These are phyloP conservation scores for Tricholoma saponaceum DNA, from an alignment of 768 basidiomycete genomes.

Conservation along the genomic window DNA sequence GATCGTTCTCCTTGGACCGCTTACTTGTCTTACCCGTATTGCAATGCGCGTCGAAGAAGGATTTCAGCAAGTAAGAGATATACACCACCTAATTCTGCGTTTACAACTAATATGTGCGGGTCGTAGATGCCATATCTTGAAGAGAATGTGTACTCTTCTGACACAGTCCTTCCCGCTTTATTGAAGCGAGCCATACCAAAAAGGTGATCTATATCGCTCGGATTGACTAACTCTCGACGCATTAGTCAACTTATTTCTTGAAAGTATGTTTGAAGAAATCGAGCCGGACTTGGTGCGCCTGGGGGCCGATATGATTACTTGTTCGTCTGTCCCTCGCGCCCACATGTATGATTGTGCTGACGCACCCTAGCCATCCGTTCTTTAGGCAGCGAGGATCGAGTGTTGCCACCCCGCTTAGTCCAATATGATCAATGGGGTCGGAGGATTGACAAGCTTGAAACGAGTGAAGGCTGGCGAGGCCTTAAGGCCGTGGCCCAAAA, in stretches of 20 bases:
- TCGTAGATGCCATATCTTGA: constrained; percentile 50
- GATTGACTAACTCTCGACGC: not conserved
- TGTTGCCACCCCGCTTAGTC: constrained; percentile 46
- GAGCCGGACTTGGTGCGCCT: constrained; percentile 57
- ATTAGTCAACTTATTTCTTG: not conserved
- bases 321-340: constrained; percentile 27
- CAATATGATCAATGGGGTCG: constrained; percentile 81
- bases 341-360: not conserved
- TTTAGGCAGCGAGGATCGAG: constrained; percentile 39
- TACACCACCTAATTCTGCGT: not conserved
- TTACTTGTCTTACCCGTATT: too few species aligned
- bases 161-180: constrained; percentile 58
- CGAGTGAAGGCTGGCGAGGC: constrained; percentile 69
- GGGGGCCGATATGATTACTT: constrained; percentile 49
- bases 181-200: constrained; percentile 54
- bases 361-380: constrained; percentile 45
- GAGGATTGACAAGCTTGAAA: constrained; percentile 58
- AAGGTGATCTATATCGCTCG: constrained; percentile 23
- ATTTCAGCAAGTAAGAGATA: constrained; percentile 50
- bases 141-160: constrained; percentile 56
- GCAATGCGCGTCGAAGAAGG: constrained; percentile 64
- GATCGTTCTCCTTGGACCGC: not conserved
- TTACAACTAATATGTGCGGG: not conserved
- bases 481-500: constrained; percentile 59
- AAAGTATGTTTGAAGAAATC: constrained; percentile 45